Conservation (phyloP, 1,284 basidiomycete genomes). For the Wolfiporia cocos region DNA sequence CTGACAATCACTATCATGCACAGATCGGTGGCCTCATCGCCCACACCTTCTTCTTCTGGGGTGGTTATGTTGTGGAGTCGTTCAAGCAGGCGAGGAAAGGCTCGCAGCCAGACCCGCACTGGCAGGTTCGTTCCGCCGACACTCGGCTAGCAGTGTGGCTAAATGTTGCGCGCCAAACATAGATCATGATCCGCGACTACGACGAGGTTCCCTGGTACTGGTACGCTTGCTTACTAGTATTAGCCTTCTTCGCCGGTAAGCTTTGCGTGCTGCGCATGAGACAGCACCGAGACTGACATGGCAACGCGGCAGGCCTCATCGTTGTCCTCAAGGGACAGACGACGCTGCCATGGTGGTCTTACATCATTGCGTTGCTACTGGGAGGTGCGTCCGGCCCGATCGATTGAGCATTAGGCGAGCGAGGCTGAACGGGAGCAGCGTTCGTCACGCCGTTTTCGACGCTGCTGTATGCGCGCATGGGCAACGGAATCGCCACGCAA, state of each 20-base stretch:
- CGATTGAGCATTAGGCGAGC: neutral
- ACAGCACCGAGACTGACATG: too few relatives aligned
- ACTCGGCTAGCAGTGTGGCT: neutral
- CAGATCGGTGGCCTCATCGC: slow-evolving; percentile 60
- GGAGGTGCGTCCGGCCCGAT: slow-evolving; percentile 12
- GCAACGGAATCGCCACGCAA: slow-evolving; percentile 51
- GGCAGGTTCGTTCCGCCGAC: slow-evolving; percentile 29
- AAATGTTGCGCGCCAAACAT: slow-evolving; percentile 18
- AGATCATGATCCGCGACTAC: slow-evolving; percentile 32
- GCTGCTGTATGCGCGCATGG: slow-evolving; percentile 42
- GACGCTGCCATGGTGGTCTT: slow-evolving; percentile 60
- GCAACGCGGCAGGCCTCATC: slow-evolving; percentile 37
- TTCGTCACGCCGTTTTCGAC: slow-evolving; percentile 37
- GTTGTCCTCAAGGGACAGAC: slow-evolving; percentile 53
- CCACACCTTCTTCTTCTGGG: slow-evolving; percentile 58
- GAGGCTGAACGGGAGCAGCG: slow-evolving; percentile 12
- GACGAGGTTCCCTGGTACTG: slow-evolving; percentile 49
- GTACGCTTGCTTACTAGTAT: slow-evolving; percentile 42
- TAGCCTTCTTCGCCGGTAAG: slow-evolving; percentile 49
- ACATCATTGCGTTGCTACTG: slow-evolving; percentile 34
- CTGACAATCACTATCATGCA: too few relatives aligned
- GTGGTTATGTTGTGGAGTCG: slow-evolving; percentile 40
- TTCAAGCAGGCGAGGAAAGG: slow-evolving; percentile 41
- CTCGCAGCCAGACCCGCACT: slow-evolving; percentile 54
- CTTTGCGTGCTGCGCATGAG: too few relatives aligned